A percentile compares a stretch with the other conserved stretches of the same genome.
Evolutionary conservation across 2,329 filamentous ascomycete genomes (phyloP).

Genomic region (Blastomyces gilchristii): DNA sequence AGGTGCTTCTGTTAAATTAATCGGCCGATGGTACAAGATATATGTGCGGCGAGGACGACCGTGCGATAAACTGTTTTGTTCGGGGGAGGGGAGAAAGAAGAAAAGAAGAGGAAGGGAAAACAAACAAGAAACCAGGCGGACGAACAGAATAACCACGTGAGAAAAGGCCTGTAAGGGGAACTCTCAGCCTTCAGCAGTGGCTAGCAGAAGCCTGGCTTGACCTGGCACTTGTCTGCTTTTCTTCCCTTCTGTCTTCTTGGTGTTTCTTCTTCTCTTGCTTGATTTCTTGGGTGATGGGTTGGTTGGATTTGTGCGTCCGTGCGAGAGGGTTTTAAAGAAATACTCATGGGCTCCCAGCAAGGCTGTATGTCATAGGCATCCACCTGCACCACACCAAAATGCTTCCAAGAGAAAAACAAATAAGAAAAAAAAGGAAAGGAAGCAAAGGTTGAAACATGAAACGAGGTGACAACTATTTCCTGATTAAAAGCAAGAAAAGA

Average conservation of each 20-base stretch:
- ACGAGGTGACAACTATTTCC: background rate
- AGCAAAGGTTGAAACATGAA: background rate
- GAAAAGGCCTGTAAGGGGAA: background rate
- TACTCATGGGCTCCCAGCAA: background rate
- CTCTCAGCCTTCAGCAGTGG: background rate
- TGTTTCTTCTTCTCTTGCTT: conserved; percentile 1
- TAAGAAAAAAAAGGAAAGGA: background rate
- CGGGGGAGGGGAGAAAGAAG: background rate
- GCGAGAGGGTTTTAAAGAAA: background rate
- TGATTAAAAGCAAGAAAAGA: background rate
- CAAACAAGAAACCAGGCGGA: conserved; percentile 2
- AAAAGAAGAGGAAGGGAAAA: background rate
- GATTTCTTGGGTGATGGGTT: background rate
- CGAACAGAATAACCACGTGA: conserved; percentile 1
- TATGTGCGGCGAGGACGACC: conserved; percentile 1
- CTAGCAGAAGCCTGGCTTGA: background rate
- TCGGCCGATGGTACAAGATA: conserved; percentile 5
- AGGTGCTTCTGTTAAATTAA: background rate
- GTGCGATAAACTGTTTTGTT: background rate
- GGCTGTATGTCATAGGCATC: conserved; percentile 1
- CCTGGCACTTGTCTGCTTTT: background rate
- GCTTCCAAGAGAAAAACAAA: background rate
- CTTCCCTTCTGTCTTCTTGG: background rate
- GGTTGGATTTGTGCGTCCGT: background rate
- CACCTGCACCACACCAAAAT: background rate